Evolutionary conservation across 495 filamentous ascomycete species (phyloP).

Genomic region (Parathielavia appendiculata): DNA sequence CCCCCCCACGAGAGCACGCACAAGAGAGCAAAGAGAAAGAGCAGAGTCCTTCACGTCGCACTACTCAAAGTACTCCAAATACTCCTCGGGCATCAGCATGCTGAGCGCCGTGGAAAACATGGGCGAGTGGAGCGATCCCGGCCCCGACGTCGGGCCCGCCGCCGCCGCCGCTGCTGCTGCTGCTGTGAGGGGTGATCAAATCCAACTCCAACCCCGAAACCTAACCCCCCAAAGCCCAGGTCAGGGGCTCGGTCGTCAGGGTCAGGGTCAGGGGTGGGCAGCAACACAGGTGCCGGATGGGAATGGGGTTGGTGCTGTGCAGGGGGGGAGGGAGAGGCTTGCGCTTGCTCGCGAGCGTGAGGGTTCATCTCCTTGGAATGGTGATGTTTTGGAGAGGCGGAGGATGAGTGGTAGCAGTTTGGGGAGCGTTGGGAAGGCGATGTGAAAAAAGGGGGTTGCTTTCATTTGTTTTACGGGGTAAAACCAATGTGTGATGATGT

Average conservation of each 20-base stretch:
- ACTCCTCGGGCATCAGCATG: conserved; percentile 26
- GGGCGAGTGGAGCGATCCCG: conserved; percentile 49
- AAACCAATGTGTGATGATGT: background rate
- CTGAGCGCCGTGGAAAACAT: conserved; percentile 26
- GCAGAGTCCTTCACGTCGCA: conserved; percentile 35
- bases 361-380: too few species aligned
- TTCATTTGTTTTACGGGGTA: background rate
- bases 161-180: conserved; percentile 19
- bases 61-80: conserved; percentile 30
- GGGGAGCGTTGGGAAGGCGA: conserved; percentile 36
- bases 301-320: background rate
- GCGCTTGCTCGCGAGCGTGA: background rate
- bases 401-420: conserved; percentile 29
- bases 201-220: too few species aligned
- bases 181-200: too few species aligned
- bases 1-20: conserved; percentile 19
- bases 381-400: conserved; percentile 7
- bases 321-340: background rate
- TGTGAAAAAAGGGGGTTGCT: conserved; percentile 21
- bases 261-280: too few species aligned
- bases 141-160: conserved; percentile 46
- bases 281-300: too few species aligned
- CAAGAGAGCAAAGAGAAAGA: conserved; percentile 4
- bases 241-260: too few species aligned
- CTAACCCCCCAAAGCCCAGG: too few species aligned